Conservation (phyloP, 1,284 basidiomycete genomes). For the Cryptococcus hybrid region DNA sequence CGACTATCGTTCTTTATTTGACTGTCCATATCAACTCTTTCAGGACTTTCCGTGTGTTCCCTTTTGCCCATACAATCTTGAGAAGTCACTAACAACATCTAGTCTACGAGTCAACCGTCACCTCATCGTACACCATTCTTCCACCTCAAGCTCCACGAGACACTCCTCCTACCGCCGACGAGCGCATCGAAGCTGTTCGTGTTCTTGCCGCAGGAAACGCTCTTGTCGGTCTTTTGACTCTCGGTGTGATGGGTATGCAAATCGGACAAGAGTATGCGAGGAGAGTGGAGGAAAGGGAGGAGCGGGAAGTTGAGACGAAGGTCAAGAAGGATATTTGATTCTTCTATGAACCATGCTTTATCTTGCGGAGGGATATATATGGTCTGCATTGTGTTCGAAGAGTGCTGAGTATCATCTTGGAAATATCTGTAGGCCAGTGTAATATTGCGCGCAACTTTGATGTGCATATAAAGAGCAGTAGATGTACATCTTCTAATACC, state of each 20-base stretch:
- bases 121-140: conserved; percentile 44
- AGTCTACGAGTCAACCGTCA: conserved; percentile 39
- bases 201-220: conserved; percentile 80
- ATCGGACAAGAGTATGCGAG: conserved; percentile 81
- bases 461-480: neutral
- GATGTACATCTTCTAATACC: neutral
- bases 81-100: neutral
- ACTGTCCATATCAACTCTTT: conserved; percentile 73
- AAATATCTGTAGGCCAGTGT: neutral
- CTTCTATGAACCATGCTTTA: neutral
- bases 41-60: conserved; percentile 56
- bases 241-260: conserved; percentile 56
- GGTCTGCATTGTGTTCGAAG: neutral
- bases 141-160: conserved; percentile 54
- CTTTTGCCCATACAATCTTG: neutral
- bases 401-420: neutral
- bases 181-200: conserved; percentile 71
- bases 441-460: neutral
- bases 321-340: conserved; percentile 38
- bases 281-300: conserved; percentile 62
- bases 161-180: conserved; percentile 59
- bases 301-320: conserved; percentile 52
- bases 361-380: neutral
- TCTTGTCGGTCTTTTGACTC: conserved; percentile 66
- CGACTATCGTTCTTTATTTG: conserved; percentile 71